These are phyloP conservation scores for Setaria italica DNA, from an alignment of 202 grass and related monocot species.

Conservation along the genomic window DNA sequence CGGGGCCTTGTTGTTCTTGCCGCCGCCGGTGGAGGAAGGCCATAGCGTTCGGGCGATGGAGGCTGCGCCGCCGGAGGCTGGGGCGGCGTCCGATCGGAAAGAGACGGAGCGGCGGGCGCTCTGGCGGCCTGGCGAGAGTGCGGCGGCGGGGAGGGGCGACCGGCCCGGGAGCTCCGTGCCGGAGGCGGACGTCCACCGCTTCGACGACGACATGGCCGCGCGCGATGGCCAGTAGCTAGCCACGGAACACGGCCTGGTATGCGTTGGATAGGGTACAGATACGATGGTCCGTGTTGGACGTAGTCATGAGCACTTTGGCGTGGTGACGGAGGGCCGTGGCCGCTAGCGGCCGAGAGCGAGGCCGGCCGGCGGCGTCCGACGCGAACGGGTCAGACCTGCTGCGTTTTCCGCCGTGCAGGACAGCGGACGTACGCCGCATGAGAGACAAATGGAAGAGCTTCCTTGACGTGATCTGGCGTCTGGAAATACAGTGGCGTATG, in stretches of 20 bases:
- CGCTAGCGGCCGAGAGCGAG: slow-evolving; percentile 14
- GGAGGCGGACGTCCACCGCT: slow-evolving; percentile 45
- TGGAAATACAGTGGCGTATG: too few relatives aligned
- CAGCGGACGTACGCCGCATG: not conserved
- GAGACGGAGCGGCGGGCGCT: slow-evolving; percentile 32
- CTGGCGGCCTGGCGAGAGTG: slow-evolving; percentile 38
- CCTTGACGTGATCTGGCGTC: not conserved
- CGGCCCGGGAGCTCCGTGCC: slow-evolving; percentile 30
- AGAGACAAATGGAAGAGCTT: slow-evolving; percentile 52
- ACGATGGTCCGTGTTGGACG: slow-evolving; percentile 21
- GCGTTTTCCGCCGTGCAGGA: slow-evolving; percentile 28
- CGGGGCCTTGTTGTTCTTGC: not conserved
- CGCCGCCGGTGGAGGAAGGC: slow-evolving; percentile 42
- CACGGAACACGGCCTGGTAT: too few relatives aligned
- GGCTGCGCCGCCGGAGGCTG: not conserved
- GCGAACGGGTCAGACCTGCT: slow-evolving; percentile 28
- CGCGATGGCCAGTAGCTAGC: too few relatives aligned
- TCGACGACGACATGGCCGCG: slow-evolving; percentile 50
- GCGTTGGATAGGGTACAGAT: not conserved
- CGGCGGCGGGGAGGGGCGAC: slow-evolving; percentile 28
- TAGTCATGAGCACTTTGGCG: not conserved
- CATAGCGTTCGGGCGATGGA: slow-evolving; percentile 36
- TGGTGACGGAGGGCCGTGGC: slow-evolving; percentile 8
- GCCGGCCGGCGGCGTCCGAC: slow-evolving; percentile 1
- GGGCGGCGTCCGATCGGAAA: not conserved